Evolutionary conservation across 2,329 filamentous ascomycete species (phyloP), one percentile per base, ranked within the genome.

Genomic region (Raffaelea deltoideospora): DNA sequence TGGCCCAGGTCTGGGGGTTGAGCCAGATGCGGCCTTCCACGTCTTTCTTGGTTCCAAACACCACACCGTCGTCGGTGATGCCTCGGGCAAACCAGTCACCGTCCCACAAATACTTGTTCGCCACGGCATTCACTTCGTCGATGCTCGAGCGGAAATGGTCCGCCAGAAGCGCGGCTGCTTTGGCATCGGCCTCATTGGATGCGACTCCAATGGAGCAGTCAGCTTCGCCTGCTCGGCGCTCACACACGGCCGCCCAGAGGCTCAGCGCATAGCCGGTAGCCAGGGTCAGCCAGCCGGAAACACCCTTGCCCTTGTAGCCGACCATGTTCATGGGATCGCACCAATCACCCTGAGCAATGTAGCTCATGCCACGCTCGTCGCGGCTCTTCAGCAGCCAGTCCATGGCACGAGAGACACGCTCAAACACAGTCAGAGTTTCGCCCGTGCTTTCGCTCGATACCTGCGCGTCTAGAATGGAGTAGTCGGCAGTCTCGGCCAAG

Each of bases 301-400:
- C 68, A 19, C 69, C 69, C 37, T 61, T 59, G 28, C 68, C 68
- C 48, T 69, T 70, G 47, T 65, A 67, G 4, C 67, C 67, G n/a
- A 70, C 69, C 69, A 73, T 73, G 50, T 73, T 73, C 63, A 72
- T 69, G 4, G 68, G 69, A 41, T 72, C 69, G 44, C 69, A 73
- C 68, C 68, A 73, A 48, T 73, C 69, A 26, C 69, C 69, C 49
- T 72, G 67, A 1, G 66, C 66, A 43, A 72, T 71, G 52, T 64
- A 72, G 48, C 64, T 69, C 7, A 73, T 56, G 0, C 68, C 68
- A 4, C 67, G 63, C 18, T 59, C 48, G 42, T 73, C 69, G 35
- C 67, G 64, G 3, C 64, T 56, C 3, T 50, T 45, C 7, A 72
- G 55, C 0, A 72, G 54, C 65, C 66, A 72, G 50, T 72, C 62